Evolutionary conservation across 2,329 filamentous ascomycete genomes (phyloP).

Genomic region (Aspergillus ochraceoroseus): DNA sequence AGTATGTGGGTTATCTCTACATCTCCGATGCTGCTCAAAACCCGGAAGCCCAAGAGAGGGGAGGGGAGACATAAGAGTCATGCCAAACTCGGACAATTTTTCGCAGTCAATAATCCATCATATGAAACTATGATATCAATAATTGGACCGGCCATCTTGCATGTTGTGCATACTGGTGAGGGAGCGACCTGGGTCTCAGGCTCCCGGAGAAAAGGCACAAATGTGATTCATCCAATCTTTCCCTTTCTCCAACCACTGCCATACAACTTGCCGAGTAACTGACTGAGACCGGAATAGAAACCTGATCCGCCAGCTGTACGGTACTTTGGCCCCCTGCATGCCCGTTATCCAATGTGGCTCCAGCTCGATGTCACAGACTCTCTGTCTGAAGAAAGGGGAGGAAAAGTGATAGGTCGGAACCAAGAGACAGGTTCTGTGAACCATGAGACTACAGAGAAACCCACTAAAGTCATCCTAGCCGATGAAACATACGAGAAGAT

Average conservation of each 20-base stretch:
- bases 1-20: too few species aligned
- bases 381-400: conserved; percentile 1
- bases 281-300: conserved; percentile 4
- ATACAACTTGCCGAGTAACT: conserved; percentile 1
- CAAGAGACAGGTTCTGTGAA: background rate
- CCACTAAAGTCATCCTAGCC: too few species aligned
- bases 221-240: conserved; percentile 18
- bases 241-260: conserved; percentile 5
- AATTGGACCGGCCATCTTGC: conserved; percentile 4
- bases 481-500: too few species aligned
- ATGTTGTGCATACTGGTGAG: background rate
- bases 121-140: conserved; percentile 9
- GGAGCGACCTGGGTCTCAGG: background rate
- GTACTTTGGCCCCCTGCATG: conserved; percentile 19
- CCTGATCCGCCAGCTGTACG: conserved; percentile 8
- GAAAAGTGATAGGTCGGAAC: conserved; percentile 18
- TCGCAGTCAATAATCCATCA: conserved; percentile 10
- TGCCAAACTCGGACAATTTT: conserved; percentile 3
- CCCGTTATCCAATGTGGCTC: conserved; percentile 21
- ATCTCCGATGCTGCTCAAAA: too few species aligned
- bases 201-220: background rate
- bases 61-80: background rate
- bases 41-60: too few species aligned
- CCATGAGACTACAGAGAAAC: background rate
- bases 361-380: background rate